phyloP scores from a whole-genome alignment of 257 asterid species.

The Cynanchum wilfordii region DNA sequence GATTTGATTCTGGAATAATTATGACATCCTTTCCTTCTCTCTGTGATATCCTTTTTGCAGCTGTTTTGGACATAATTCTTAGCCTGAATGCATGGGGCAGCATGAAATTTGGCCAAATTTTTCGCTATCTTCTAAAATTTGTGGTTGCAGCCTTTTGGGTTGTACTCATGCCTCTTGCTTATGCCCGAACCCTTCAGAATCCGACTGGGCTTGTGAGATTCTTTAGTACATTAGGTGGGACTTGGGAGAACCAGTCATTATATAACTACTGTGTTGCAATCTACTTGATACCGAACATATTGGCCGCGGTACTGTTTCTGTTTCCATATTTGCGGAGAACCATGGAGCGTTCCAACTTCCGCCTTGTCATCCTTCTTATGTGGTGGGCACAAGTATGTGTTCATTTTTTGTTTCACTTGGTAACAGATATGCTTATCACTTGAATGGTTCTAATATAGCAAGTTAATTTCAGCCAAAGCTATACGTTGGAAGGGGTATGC shows the following conservation, averaged over 20 bases:
- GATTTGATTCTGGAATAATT: neutral
- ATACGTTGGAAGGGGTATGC: constrained; percentile 99
- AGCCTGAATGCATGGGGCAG: constrained; percentile 84
- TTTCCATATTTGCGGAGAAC: constrained; percentile 74
- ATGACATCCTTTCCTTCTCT: neutral
- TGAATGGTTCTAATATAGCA: constrained; percentile 19
- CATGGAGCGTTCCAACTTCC: constrained; percentile 82
- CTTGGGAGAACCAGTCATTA: constrained; percentile 59
- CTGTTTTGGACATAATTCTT: constrained; percentile 76
- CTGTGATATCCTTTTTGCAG: constrained; percentile 47
- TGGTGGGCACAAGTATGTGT: constrained; percentile 96
- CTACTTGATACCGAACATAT: constrained; percentile 79
- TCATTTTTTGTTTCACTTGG: constrained; percentile 7
- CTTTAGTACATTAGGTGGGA: constrained; percentile 63
- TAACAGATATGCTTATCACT: constrained; percentile 7
- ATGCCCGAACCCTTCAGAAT: constrained; percentile 65
- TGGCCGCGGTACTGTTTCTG: constrained; percentile 69
- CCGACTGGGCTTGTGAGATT: constrained; percentile 77
- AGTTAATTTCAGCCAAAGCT: constrained; percentile 68
- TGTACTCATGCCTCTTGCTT: constrained; percentile 78
- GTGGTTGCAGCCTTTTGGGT: constrained; percentile 84
- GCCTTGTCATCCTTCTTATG: constrained; percentile 55
- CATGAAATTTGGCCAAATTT: constrained; percentile 66
- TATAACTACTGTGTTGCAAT: constrained; percentile 75
- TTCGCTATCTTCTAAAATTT: constrained; percentile 85